A percentile compares a stretch with the other conserved stretches of the same genome.
phyloP scores from a whole-genome alignment of 768 basidiomycete species.

The Serendipita indica region DNA sequence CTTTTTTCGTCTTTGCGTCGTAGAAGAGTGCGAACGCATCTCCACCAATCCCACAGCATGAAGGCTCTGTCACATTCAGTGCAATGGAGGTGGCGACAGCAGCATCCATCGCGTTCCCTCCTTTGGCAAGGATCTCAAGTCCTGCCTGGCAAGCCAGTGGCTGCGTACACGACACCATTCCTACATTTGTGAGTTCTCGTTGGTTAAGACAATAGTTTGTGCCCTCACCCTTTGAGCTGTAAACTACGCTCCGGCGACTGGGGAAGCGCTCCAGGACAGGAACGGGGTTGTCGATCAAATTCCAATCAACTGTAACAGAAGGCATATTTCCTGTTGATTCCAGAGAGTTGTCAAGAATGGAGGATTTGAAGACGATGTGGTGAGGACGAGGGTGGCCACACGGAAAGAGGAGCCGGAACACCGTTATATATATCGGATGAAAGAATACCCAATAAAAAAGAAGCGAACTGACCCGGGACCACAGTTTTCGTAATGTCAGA shows the following conservation, averaged over 20 bases:
- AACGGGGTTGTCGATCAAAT: constrained; percentile 52
- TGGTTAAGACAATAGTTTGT: no score
- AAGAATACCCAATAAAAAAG: no score
- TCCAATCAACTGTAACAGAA: constrained; percentile 31
- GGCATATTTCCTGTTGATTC: no score
- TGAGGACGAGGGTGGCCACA: no score
- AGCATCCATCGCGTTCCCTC: constrained; percentile 94
- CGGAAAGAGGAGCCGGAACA: no score
- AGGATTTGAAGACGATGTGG: no score
- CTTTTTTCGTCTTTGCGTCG: constrained; percentile 62
- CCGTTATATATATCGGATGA: no score
- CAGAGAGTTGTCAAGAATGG: no score
- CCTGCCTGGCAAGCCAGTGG: constrained; percentile 86
- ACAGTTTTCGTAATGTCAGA: no score
- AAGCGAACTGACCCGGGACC: no score
- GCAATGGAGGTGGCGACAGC: constrained; percentile 90
- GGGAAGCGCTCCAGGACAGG: constrained; percentile 54
- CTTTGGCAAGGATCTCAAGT: constrained; percentile 76
- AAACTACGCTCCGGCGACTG: constrained; percentile 75
- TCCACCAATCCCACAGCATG: constrained; percentile 79
- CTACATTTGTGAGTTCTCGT: no score
- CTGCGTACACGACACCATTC: no score
- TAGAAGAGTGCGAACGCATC: constrained; percentile 92
- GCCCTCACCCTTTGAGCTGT: constrained; percentile 71
- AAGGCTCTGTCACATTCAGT: constrained; percentile 73